Base-by-base conservation (phyloP, 2,329 filamentous ascomycete genomes). In the Chrysoporthe puriensis region DNA sequence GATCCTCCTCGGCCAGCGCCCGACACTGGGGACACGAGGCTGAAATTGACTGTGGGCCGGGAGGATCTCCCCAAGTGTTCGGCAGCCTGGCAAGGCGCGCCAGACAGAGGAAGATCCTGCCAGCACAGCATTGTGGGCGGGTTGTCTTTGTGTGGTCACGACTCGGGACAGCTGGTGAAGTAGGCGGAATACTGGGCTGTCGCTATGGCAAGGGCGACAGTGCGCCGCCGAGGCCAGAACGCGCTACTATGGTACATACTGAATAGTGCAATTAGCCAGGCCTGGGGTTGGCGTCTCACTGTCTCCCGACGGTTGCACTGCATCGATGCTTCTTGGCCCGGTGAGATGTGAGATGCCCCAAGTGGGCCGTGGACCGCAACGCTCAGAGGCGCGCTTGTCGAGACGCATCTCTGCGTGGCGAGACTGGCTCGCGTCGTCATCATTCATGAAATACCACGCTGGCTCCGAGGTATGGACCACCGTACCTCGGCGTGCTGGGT, bases 1-100 rank as follows among this genome's bases (percentile, higher is more conserved):
- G 34, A 63, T 63, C 61, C 26, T 16, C 21, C 43, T 62, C 60
- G 44, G 60, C 26, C 60, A 62, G 60, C 43, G 36, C 60, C 60
- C 60, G 60, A 62, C 43, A 36, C 18, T 13, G 36, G 26, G 52
- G 32, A 62, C 21, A 11, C 48, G 46, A 36, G 26, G 34, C 14
- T 21, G 26, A 44, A 11, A 21, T 13, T 14, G 32, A 42, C 32
- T 40, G 46, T 54, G 32, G 42, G 48, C 11, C 34, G 48, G 18
- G 18, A 36, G 34, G 18, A 21, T 14, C 18, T 48, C 5, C 14
- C 18, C 18, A 40, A 60, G 18, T 60, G 40, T 14, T 57, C 32
- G 34, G 34, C 54, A 9, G 34, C 54, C 34, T 21, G 8, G 34
- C 9, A 40, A 57, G 16, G 34, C 34, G 54, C 54, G 11, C 14